Percentiles rank a stretch among this genome's conserved stretches.
Evolutionary conservation across 2,329 filamentous ascomycete genomes (phyloP).

Genomic region (Metarhizium guizhouense): DNA sequence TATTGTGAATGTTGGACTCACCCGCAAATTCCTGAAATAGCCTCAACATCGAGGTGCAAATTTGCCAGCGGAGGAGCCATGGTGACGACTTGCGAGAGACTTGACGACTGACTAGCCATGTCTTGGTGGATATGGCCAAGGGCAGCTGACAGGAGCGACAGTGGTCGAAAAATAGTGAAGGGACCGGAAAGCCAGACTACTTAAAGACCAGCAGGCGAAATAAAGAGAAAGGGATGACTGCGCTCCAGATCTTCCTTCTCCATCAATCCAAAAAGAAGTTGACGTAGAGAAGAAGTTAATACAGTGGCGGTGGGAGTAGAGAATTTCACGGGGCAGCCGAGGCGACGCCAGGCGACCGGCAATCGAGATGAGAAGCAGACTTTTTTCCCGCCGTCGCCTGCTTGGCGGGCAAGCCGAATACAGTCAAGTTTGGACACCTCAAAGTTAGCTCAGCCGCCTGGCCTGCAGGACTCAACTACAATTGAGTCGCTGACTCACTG

Average conservation of each 20-base stretch:
- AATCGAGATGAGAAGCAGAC: not conserved
- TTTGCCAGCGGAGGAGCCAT: conserved; percentile 48
- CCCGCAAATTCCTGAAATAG: conserved; percentile 87
- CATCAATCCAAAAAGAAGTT: not conserved
- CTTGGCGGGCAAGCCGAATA: not conserved
- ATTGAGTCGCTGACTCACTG: no score
- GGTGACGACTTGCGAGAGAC: conserved; percentile 2
- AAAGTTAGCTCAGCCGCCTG: no score
- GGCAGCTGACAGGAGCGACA: not conserved
- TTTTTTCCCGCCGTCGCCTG: not conserved
- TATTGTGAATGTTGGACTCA: conserved; percentile 27
- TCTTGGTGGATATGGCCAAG: not conserved
- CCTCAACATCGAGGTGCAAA: conserved; percentile 76
- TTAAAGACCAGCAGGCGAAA: not conserved
- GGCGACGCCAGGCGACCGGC: not conserved
- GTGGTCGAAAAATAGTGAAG: not conserved
- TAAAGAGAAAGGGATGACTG: not conserved
- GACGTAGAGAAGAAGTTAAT: not conserved
- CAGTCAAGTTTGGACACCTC: not conserved
- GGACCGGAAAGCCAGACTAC: not conserved
- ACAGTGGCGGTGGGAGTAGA: not conserved
- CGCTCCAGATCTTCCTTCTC: not conserved
- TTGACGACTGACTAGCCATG: not conserved
- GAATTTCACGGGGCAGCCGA: not conserved
- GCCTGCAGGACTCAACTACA: no score